Base-by-base conservation (phyloP, 1,139 yeast genomes). In the Yamadazyma taylorii region DNA sequence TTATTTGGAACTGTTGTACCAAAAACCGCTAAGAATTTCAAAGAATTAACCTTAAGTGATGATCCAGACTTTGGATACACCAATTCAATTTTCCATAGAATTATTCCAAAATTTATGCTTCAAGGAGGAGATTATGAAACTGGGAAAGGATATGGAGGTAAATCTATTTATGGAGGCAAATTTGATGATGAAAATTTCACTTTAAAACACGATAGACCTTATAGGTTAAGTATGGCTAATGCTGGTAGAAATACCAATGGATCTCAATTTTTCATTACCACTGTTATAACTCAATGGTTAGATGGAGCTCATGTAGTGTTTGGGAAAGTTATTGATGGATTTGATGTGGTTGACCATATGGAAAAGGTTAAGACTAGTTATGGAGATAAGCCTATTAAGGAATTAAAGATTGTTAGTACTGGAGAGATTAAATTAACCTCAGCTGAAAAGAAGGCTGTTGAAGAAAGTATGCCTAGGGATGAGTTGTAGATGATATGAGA, bases 261-360 rank as follows among this genome's bases (percentile, higher is more conserved):
- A 2, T 75, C 81, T 16, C 85, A 79, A 56, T 79, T 79, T 53
- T 79, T 79, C 60, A 76, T 79, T 48, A 79, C 82, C 48, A 81
- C 88, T 12, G 80, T 72, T 5, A 62, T 73, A 13, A 78, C 86
- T 25, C 61, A 67, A 30, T 79, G 84, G 83, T 72, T 85, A 51
- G 78, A 83, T 59, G 84, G 83, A 28, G 64, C 63, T 17, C 89
- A 85, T 60, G 94, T 85, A 48, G 92, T 84, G n/a, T 85, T 85
- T 53, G 94, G 94, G 40, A 85, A 84, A 61, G 83, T 85, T 37
- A 42, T 79, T 9, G 85, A 81, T 35, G 92, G 92, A 16, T 65
- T 75, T 54, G 85, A 81, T 30, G 75, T 81, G 11, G 79, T 79
- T 29, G 67, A 72, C 41, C 61, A 69, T 53, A 73, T 78, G 50